Percentiles rank a stretch among this genome's conserved stretches.
These are phyloP conservation scores for Septoria linicola DNA, from an alignment of 2,329 filamentous ascomycete species.

Conservation along the genomic window DNA sequence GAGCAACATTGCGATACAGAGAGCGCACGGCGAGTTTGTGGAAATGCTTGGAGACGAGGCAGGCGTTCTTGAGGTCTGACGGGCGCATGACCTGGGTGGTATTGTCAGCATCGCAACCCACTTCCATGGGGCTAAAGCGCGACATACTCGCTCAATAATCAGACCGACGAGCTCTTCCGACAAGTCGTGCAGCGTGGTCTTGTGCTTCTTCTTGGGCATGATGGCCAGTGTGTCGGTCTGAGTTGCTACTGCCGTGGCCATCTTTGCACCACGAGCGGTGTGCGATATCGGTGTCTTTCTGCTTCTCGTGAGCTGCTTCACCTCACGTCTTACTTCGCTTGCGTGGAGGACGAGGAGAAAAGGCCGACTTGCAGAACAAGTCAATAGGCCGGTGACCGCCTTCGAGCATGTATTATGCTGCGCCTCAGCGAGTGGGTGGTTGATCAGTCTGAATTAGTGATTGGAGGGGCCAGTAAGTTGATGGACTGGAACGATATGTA, in stretches of 20 bases:
- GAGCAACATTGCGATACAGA: slow-evolving; percentile 49
- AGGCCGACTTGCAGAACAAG: slow-evolving; percentile 16
- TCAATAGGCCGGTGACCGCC: neutral
- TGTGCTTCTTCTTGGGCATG: slow-evolving; percentile 9
- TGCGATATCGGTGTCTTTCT: neutral
- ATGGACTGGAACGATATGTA: too few species aligned
- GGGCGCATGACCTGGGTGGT: slow-evolving; percentile 44
- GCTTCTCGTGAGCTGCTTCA: neutral
- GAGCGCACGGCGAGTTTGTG: slow-evolving; percentile 48
- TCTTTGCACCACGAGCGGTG: neutral
- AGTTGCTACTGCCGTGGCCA: slow-evolving; percentile 26
- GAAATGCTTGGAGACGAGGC: slow-evolving; percentile 49
- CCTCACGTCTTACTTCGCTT: slow-evolving; percentile 3
- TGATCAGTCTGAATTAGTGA: neutral
- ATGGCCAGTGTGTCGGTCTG: slow-evolving; percentile 21
- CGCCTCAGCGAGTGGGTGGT: too few species aligned
- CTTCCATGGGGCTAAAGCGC: slow-evolving; percentile 1
- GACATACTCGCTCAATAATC: slow-evolving; percentile 30
- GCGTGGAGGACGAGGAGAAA: slow-evolving; percentile 18
- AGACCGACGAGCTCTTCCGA: slow-evolving; percentile 30
- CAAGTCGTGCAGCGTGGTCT: slow-evolving; percentile 26
- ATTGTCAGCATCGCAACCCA: slow-evolving; percentile 16
- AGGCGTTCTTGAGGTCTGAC: slow-evolving; percentile 49
- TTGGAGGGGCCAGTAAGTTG: neutral
- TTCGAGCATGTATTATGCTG: neutral